Conservation (phyloP, 1,284 basidiomycete genomes). For the Rhodotorula sp. region DNA sequence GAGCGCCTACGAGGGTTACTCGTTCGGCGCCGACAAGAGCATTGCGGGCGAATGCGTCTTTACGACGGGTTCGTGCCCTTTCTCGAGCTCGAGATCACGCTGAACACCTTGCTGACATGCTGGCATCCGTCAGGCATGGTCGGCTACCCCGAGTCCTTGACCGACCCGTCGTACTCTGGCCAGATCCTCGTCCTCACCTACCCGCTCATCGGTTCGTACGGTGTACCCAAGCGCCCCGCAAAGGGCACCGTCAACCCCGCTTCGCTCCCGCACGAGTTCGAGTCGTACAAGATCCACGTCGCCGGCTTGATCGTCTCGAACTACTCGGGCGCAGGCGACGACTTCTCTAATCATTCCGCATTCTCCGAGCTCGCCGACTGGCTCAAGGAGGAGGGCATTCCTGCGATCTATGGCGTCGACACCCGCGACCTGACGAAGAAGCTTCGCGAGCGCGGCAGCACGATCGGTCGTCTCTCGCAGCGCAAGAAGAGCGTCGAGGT, state of each 20-base stretch:
- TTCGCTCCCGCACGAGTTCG: slow-evolving; percentile 73
- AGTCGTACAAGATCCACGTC: slow-evolving; percentile 91
- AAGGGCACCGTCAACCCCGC: slow-evolving; percentile 51
- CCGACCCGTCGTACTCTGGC: slow-evolving; percentile 97
- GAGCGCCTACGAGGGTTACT: slow-evolving; percentile 80
- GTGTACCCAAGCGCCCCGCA: slow-evolving; percentile 74
- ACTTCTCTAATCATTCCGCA: slow-evolving; percentile 94
- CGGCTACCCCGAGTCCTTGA: slow-evolving; percentile 96
- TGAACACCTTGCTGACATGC: background rate
- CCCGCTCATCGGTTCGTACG: slow-evolving; percentile 96
- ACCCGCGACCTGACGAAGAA: slow-evolving; percentile 95
- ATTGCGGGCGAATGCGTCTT: slow-evolving; percentile 98
- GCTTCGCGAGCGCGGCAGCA: slow-evolving; percentile 88
- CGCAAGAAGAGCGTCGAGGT: slow-evolving; percentile 52
- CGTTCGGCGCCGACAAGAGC: slow-evolving; percentile 91
- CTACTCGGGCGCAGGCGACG: slow-evolving; percentile 69
- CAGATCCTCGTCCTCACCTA: slow-evolving; percentile 98
- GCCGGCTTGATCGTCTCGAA: slow-evolving; percentile 89
- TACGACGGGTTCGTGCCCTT: slow-evolving; percentile 73
- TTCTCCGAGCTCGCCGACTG: slow-evolving; percentile 81
- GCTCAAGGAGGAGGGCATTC: slow-evolving; percentile 93
- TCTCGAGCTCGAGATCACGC: slow-evolving; percentile 23
- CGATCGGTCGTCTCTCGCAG: slow-evolving; percentile 75
- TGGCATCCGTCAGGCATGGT: slow-evolving; percentile 75
- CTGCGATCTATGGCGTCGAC: slow-evolving; percentile 94